Base-by-base conservation (phyloP, 2,329 filamentous ascomycete species). In the Sporothrix dimorphospora region DNA sequence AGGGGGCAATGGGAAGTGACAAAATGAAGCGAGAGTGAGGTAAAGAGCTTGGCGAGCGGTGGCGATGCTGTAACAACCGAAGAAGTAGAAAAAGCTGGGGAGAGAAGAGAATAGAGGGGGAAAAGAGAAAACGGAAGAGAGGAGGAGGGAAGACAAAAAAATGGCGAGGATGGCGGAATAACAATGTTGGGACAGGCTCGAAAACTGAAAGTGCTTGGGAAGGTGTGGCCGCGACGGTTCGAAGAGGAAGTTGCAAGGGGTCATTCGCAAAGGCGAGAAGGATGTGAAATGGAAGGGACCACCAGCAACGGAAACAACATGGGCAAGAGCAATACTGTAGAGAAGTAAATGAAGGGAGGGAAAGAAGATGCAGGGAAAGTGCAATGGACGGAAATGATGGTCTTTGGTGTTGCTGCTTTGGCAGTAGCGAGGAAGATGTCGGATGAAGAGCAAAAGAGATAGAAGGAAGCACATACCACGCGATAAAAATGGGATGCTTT, bases 41-140 rank as follows among this genome's bases (percentile, higher is more conserved):
- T n/a, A 68, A 67, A 27, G 61, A 49, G 47, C 4, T 3, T 21
- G n/a, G 27, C 1, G 19, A 12, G 24, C 45, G 70, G 74, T 74
- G 73, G 70, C 69, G 69, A 75, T 73, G 73, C 69, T 75, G 63
- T 74, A 74, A 75, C 53, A 53, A 74, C 73, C 74, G 72, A 71
- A 72, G 75, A 34, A 72, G 74, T 72, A 72, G 70, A 73, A 73
- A 70, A 74, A 70, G 70, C 30, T 57, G 55, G 40, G 66, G 21
- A 72, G 19, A 45, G 24, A 27, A 59, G 12, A 51, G 61, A 49
- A 30, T 34, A 27, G 49, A 49, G 19, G 14, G n/a, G n/a, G 49
- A 49, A 38, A n/a, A 42, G 40, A 21, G 19, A 49, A 30, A n/a
- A 27, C n/a, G 59, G 27, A n/a, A n/a, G 49, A 14, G 30, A 38